Base-by-base conservation (phyloP, 1,284 basidiomycete species). In the Meira miltonrushii region DNA sequence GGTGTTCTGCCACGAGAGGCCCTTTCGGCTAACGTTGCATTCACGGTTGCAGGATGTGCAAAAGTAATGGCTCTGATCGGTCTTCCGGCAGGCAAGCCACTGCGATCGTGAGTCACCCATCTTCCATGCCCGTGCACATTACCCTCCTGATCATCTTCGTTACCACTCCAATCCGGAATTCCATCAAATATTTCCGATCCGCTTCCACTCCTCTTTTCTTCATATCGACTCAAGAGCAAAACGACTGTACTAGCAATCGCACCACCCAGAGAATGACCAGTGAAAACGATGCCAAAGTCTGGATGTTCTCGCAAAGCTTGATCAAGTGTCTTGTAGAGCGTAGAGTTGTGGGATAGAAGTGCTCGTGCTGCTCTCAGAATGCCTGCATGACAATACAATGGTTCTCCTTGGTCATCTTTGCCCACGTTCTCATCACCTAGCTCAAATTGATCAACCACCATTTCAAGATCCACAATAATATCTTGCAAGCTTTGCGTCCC, bases 401-500 rank as follows among this genome's bases (percentile, higher is more conserved):
- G 47, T 41, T 61, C 61, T 11, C 47, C n/a, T n/a, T 37, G 25
- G 12, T 54, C 28, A 40, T 67, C 61, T 44, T 68, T 67, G 9
- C 65, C 63, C 15, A 47, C 66, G 44, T 47, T 57, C 2, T 74
- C 81, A 23, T 79, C 78, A 1, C 79, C 79, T 38, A 77, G 65
- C 46, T 67, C 68, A 23, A 77, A 60, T 58, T 70, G 65, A 54
- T 71, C 69, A 12, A 72, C 70, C 28, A 65, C 63, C 62, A 77
- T 59, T 25, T 77, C 75, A 41, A 77, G 51, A 57, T 77, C 75
- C 17, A 76, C 73, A 11, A 77, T 75, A 57, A 77, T 76, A 57
- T 77, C 75, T 13, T 69, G 69, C 51, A 77, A 72, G 7, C 71
- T 73, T 49, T 77, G 75, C 13, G 74, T 77, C 8, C 75, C 75